Evolutionary conservation across 257 asterid species (phyloP), one percentile per base, ranked within the genome.

Genomic region (Verbena officinalis): DNA sequence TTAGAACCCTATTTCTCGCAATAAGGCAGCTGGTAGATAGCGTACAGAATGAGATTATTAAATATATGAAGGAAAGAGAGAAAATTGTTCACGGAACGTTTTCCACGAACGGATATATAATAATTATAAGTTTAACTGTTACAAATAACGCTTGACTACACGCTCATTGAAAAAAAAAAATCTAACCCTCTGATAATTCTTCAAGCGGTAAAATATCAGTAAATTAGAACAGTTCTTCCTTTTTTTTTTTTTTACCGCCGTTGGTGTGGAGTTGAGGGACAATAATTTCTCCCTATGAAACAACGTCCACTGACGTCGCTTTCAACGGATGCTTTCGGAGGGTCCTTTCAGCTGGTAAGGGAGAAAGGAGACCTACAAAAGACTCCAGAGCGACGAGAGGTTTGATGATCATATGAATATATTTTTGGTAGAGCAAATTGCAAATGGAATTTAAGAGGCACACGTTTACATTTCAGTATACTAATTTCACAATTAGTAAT

Each of bases 11-110:
- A n/a, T n/a, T n/a, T n/a, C n/a, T n/a, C n/a, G n/a, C n/a, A n/a
- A n/a, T 20, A 7, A 21, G 38, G 48, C 27, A 58, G 63, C 67
- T 43, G 55, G 61, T 56, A 36, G 52, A 62, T 52, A 40, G 46
- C 54, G 5, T 4, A 40, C 13, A 33, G 34, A 17, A 21, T 11
- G 22, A 54, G 13, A 2, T 9, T 5, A 0, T 30, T 19, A 38
- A 48, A 57, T 73, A 58, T 44, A 22, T 53, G 60, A 49, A 55
- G 55, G 44, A 48, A 9, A 23, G 71, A 62, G 70, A 48, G 34
- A 68, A 33, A 73, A 52, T 73, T 57, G 20, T 45, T 39, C 77
- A 82, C 88, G 83, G 71, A 75, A 81, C 78, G 63, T 56, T 58
- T 73, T 48, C 27, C 72, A 64, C 33, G 59, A 62, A 38, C 46